phyloP scores from a whole-genome alignment of 116 monocot genomes.

The Cymodocea nodosa region DNA sequence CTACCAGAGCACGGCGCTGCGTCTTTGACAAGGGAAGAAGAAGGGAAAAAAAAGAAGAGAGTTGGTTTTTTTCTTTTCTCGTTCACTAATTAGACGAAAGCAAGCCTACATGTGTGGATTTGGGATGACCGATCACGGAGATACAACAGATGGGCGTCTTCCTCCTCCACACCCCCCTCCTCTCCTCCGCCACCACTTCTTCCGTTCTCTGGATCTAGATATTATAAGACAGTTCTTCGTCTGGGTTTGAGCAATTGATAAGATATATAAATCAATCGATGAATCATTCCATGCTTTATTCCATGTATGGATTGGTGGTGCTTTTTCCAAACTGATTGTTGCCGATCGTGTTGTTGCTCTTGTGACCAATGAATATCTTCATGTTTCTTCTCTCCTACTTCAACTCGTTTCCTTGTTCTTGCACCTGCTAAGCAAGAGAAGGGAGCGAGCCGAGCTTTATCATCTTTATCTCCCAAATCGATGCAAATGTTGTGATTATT shows the following conservation, averaged over 20 bases:
- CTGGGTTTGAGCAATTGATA: not conserved
- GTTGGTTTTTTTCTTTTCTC: not conserved
- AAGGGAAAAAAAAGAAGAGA: not conserved
- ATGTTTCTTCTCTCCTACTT: no score
- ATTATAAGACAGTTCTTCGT: slow-evolving; percentile 1
- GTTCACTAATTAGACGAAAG: not conserved
- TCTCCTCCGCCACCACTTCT: no score
- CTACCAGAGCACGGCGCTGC: slow-evolving; percentile 17
- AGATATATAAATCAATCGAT: no score
- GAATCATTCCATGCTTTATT: no score
- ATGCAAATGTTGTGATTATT: no score
- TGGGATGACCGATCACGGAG: not conserved
- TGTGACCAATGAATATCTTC: not conserved
- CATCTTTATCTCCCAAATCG: no score
- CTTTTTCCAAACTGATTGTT: not conserved
- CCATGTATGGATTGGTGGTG: not conserved
- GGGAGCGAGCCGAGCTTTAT: no score
- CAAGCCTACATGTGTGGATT: not conserved
- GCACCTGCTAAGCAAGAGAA: no score
- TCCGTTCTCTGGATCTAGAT: slow-evolving; percentile 3
- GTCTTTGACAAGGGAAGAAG: slow-evolving; percentile 12
- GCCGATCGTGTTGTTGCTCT: not conserved
- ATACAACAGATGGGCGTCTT: no score
- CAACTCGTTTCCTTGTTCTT: no score
- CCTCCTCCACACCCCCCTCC: not conserved